phyloP scores from a whole-genome alignment of 305 asterid species.

The Rubia occidens region DNA sequence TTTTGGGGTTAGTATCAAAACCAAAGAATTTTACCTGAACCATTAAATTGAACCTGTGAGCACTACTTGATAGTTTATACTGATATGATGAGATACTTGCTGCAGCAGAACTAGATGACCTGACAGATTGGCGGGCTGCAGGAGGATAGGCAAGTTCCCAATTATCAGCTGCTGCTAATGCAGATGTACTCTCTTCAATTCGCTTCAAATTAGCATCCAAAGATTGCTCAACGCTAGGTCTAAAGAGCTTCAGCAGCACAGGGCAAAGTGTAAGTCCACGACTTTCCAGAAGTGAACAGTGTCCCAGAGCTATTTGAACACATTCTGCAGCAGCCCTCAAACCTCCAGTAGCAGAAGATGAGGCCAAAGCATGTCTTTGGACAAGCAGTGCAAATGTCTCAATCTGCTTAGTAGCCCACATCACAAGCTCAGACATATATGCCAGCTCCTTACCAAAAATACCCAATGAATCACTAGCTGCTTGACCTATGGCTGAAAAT shows the following conservation, averaged over 20 bases:
- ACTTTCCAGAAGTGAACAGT: slow-evolving; percentile 84
- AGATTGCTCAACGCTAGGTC: slow-evolving; percentile 98
- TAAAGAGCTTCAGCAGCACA: slow-evolving; percentile 77
- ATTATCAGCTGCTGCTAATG: slow-evolving; percentile 95
- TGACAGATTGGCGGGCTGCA: slow-evolving; percentile 52
- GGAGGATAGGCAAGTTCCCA: slow-evolving; percentile 93
- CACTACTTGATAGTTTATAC: slow-evolving; percentile 89
- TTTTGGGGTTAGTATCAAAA: background rate
- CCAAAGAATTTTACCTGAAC: slow-evolving; percentile 58
- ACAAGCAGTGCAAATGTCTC: slow-evolving; percentile 82
- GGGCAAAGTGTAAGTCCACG: slow-evolving; percentile 97
- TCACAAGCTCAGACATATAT: slow-evolving; percentile 88
- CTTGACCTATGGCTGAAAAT: slow-evolving; percentile 94
- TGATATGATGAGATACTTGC: slow-evolving; percentile 45
- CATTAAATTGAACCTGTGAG: slow-evolving; percentile 88
- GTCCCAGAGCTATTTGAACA: slow-evolving; percentile 96
- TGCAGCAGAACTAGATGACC: slow-evolving; percentile 39
- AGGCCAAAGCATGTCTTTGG: slow-evolving; percentile 88
- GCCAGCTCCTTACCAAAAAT: slow-evolving; percentile 87
- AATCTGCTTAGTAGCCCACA: slow-evolving; percentile 97
- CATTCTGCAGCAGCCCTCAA: slow-evolving; percentile 99
- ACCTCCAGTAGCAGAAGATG: slow-evolving; percentile 99
- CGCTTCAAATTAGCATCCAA: slow-evolving; percentile 93
- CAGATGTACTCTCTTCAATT: slow-evolving; percentile 94
- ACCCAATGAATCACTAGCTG: slow-evolving; percentile 71